Conservation (phyloP, 2,329 filamentous ascomycete species). For the Penicillium sp. region DNA sequence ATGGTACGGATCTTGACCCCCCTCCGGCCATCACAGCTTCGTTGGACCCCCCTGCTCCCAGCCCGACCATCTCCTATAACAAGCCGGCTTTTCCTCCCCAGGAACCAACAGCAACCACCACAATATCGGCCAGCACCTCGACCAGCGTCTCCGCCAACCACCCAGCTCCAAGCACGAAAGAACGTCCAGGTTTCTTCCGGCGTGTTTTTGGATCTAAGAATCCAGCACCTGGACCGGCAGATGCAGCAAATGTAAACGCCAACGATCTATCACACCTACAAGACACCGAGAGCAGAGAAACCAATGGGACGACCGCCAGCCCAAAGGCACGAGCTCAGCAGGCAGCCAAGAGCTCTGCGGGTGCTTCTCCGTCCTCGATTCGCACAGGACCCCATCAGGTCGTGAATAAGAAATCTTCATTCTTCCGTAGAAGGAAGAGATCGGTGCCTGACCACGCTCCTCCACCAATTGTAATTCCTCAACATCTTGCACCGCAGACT, state of each 20-base stretch:
- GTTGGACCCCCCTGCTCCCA: slow-evolving; percentile 45
- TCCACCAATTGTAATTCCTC: slow-evolving; percentile 47
- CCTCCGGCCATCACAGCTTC: slow-evolving; percentile 39
- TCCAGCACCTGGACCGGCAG: slow-evolving; percentile 25
- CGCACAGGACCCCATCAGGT: slow-evolving; percentile 42
- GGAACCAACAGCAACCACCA: slow-evolving; percentile 30
- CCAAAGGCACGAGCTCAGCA: slow-evolving; percentile 23
- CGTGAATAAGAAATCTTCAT: slow-evolving; percentile 86
- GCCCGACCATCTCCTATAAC: slow-evolving; percentile 46
- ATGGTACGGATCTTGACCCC: slow-evolving; percentile 24
- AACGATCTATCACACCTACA: slow-evolving; percentile 19
- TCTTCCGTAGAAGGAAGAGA: slow-evolving; percentile 90
- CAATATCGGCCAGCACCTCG: slow-evolving; percentile 8
- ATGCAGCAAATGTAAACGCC: slow-evolving; percentile 11
- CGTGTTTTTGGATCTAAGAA: slow-evolving; percentile 74
- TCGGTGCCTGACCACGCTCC: slow-evolving; percentile 62
- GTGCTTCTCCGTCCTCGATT: slow-evolving; percentile 13
- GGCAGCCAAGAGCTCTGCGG: slow-evolving; percentile 19
- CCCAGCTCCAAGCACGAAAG: slow-evolving; percentile 43
- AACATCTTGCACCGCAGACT: slow-evolving; percentile 36
- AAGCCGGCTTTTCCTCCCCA: slow-evolving; percentile 39
- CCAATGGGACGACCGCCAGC: slow-evolving; percentile 12
- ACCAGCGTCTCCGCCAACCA: neutral
- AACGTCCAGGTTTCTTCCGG: slow-evolving; percentile 81
- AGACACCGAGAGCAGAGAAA: slow-evolving; percentile 23